A percentile compares a stretch with the other conserved stretches of the same genome.
Evolutionary conservation across 305 asterid species (phyloP).

Genomic region (Fraxinus velutina): DNA sequence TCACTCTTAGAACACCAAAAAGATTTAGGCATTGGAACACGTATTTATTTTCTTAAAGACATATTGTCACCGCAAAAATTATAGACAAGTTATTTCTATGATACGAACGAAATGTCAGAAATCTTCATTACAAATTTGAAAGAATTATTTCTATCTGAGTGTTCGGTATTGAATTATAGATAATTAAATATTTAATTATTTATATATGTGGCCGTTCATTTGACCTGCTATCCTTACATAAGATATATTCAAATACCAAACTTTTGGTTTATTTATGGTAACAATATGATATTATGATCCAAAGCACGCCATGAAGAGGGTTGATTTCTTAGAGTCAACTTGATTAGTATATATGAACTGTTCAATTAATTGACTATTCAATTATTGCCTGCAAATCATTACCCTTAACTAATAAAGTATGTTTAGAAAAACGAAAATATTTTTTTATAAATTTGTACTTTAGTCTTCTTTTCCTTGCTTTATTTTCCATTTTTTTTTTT

Average conservation of each 20-base stretch:
- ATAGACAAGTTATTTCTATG: not conserved
- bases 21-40: not conserved
- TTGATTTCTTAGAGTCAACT: not conserved
- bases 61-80: not conserved
- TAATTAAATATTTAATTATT: not conserved
- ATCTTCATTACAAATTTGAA: too few species aligned
- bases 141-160: too few species aligned
- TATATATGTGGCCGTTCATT: not conserved
- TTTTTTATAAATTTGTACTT: conserved; percentile 16
- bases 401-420: conserved; percentile 26
- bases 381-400: conserved; percentile 36
- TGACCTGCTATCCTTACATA: not conserved
- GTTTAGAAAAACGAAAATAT: conserved; percentile 12
- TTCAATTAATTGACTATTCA: conserved; percentile 32
- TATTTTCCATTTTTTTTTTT: too few species aligned
- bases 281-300: not conserved
- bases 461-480: not conserved
- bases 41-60: not conserved
- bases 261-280: not conserved
- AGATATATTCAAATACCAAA: not conserved
- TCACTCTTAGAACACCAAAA: not conserved
- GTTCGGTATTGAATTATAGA: not conserved
- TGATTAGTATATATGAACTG: conserved; percentile 23
- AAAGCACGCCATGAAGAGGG: not conserved
- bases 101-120: not conserved